Conservation (phyloP, 208 protist species). For the Acanthamoeba sp. region DNA sequence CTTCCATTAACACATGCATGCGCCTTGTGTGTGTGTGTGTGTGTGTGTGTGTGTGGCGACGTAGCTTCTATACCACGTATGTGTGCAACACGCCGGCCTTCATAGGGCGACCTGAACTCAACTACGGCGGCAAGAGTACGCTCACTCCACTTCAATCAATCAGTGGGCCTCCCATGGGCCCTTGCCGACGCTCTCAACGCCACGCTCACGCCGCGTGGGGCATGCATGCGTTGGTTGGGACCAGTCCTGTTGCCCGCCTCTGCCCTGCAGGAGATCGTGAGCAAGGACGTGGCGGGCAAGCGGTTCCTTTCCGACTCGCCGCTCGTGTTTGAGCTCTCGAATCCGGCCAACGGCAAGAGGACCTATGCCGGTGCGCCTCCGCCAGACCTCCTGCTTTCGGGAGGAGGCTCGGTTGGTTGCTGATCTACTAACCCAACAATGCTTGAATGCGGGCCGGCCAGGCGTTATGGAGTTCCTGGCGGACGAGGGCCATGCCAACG, state of each 20-base stretch:
- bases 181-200: background rate
- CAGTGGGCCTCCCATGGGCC: background rate
- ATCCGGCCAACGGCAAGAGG: background rate
- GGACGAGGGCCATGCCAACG: constrained; percentile 37
- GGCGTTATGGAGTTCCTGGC: constrained; percentile 69
- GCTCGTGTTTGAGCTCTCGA: constrained; percentile 50
- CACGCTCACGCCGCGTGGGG: background rate
- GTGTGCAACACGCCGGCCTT: constrained; percentile 27
- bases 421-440: no score
- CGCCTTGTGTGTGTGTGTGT: background rate
- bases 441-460: background rate
- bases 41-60: no score
- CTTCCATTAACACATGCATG: background rate
- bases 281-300: constrained; percentile 35
- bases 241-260: constrained; percentile 39
- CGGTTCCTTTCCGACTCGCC: constrained; percentile 19
- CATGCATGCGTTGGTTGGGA: background rate
- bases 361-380: background rate
- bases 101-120: constrained; percentile 14
- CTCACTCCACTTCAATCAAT: background rate
- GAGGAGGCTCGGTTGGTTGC: background rate
- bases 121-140: constrained; percentile 60
- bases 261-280: constrained; percentile 62
- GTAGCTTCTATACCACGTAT: constrained; percentile 31
- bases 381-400: background rate